These are phyloP conservation scores for Backusella sp. DNA, from an alignment of 192 early-diverging fungal genomes.

Conservation along the genomic window DNA sequence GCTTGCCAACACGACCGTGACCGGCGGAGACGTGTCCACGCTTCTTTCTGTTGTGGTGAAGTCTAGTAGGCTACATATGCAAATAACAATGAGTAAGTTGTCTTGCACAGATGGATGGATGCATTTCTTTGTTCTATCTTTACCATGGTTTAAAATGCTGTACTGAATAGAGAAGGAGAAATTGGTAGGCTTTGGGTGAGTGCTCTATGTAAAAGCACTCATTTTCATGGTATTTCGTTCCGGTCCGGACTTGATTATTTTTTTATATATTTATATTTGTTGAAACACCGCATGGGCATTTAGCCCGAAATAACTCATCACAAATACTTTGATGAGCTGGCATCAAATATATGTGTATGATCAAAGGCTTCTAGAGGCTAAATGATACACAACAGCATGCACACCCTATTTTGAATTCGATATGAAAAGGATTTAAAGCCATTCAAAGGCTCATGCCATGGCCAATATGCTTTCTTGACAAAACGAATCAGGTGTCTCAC, in stretches of 20 bases:
- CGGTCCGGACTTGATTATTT: neutral
- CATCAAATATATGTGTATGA: too few species aligned
- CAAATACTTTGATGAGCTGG: too few species aligned
- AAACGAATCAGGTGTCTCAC: too few species aligned
- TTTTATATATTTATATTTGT: too few species aligned
- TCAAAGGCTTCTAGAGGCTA: too few species aligned
- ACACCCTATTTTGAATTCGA: too few species aligned
- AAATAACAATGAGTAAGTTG: neutral
- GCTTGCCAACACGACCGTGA: conserved; percentile 97
- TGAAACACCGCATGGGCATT: neutral
- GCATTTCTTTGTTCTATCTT: neutral
- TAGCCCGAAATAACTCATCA: too few species aligned
- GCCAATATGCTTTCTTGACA: too few species aligned
- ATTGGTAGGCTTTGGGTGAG: neutral
- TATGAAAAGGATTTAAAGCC: too few species aligned
- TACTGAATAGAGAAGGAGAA: conserved; percentile 10
- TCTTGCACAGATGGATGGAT: neutral
- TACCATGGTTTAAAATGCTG: conserved; percentile 7
- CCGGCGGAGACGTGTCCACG: conserved; percentile 99
- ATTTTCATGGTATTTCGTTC: neutral
- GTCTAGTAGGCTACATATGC: conserved; percentile 69
- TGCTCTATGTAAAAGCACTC: neutral
- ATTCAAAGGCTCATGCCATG: too few species aligned
- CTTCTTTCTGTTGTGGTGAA: conserved; percentile 92
- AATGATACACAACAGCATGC: too few species aligned